Evolutionary conservation across 179 eudicot genomes (phyloP).

Genomic region (Heliamphora pulchella): DNA sequence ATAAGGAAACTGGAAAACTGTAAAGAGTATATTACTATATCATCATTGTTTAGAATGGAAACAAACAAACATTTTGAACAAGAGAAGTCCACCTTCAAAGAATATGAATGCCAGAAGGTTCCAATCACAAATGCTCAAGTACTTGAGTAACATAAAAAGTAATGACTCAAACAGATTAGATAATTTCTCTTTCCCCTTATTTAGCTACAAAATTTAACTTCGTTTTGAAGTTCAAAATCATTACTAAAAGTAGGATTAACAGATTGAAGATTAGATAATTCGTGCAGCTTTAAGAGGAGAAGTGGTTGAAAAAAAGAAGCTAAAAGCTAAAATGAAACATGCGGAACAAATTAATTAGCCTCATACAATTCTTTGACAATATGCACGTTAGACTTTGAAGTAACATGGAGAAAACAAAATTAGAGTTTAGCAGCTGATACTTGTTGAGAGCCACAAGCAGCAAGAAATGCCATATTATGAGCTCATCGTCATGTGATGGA

Average conservation of each 20-base stretch:
- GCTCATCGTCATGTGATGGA: not conserved
- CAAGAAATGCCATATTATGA: not conserved
- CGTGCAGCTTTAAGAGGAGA: not conserved
- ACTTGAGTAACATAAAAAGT: not conserved
- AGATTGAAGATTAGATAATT: not conserved
- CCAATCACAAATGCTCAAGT: not conserved
- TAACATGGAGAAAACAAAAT: not conserved
- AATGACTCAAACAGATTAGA: not conserved
- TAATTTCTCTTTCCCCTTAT: not conserved
- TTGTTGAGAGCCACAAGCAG: not conserved
- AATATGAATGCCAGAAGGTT: no score
- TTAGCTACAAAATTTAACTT: not conserved
- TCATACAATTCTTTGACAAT: not conserved
- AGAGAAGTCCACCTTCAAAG: not conserved
- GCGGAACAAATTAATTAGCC: no score
- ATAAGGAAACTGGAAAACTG: not conserved
- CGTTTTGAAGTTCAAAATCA: not conserved
- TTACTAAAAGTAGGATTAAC: not conserved
- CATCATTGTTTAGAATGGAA: no score
- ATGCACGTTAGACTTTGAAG: not conserved
- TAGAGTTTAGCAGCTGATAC: not conserved
- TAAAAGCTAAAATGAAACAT: not conserved
- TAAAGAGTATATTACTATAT: not conserved
- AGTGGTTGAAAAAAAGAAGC: not conserved
- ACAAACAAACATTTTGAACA: no score